Conservation (phyloP, 768 basidiomycete species). For the Boletellus ananiceps region DNA sequence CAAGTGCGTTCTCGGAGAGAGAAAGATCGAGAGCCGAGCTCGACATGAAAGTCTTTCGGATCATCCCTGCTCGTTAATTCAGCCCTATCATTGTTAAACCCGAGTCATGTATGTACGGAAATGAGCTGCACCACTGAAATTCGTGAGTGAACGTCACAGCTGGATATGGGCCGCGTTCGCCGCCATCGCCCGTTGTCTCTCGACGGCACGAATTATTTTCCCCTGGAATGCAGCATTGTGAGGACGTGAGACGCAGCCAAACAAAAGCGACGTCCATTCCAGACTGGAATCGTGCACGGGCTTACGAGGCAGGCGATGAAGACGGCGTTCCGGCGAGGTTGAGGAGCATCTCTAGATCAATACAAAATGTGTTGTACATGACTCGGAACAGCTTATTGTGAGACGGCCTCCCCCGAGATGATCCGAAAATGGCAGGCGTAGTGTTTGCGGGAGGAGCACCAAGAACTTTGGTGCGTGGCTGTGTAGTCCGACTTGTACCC, state of each 20-base stretch:
- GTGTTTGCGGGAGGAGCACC: slow-evolving; percentile 8
- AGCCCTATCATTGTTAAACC: too few relatives aligned
- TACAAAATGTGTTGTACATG: neutral
- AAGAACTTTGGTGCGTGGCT: slow-evolving; percentile 10
- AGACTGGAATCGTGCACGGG: neutral
- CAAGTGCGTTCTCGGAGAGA: too few relatives aligned
- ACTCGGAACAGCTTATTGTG: slow-evolving; percentile 1
- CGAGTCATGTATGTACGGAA: too few relatives aligned
- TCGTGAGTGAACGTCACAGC: too few relatives aligned
- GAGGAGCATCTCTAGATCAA: neutral
- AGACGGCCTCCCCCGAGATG: neutral
- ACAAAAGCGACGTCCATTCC: neutral
- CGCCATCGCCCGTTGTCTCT: slow-evolving; percentile 4
- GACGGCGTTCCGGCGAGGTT: neutral
- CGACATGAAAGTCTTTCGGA: too few relatives aligned
- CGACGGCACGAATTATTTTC: neutral
- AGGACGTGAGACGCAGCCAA: neutral
- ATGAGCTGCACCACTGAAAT: neutral
- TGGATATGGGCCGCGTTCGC: too few relatives aligned
- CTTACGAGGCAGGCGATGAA: neutral
- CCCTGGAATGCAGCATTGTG: slow-evolving; percentile 2
- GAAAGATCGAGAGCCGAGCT: too few relatives aligned
- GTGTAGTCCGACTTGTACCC: slow-evolving; percentile 12
- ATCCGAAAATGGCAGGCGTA: slow-evolving; percentile 21
- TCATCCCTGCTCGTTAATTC: too few relatives aligned